Evolutionary conservation across 768 basidiomycete species (phyloP), one percentile per base, ranked within the genome.

Genomic region (Vararia minispora): DNA sequence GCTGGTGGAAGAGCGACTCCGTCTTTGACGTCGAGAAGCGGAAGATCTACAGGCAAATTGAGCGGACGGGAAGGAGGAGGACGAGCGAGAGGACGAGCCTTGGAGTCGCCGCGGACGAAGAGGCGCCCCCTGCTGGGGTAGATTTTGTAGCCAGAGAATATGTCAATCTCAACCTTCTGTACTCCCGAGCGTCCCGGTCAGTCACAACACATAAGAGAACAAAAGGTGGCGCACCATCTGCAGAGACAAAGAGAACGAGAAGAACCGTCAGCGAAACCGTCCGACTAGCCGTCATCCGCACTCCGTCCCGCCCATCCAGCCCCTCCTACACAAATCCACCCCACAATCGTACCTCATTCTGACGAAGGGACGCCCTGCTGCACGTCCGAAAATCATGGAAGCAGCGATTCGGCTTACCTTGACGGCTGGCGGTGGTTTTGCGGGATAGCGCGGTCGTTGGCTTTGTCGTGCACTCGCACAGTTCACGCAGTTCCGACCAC

Each of bases 81-180:
- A 37, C 3, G 8, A n/a, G 17, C 14, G 21, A 6, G n/a, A 26
- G 17, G 37, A 59, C 69, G 53, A 48, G 89, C 91, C 69, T 95
- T 97, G 69, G 81, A 85, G 76, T 94, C 90, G 52, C 87, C 88
- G 52, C 90, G 83, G 58, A 94, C 88, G 59, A 92, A 92, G 52
- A 89, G 76, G 58, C 85, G 86, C 61, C 92, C 94, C 83, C 84
- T 94, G 65, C 78, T 78, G 51, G 94, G 94, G 79, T 98, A 99
- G 72, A 99, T 92, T 57, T 83, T 82, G 77, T 72, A 90, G 54
- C 88, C 87, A 55, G 91, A 94, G 76, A 99, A 98, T 43, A 82
- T 81, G 72, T 97, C 95, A 69, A 90, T 85, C 68, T 98, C 94
- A 72, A 97, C 79, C 79, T 97, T 97, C 85, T 87, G 46, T 44